Evolutionary conservation across 2,329 filamentous ascomycete genomes (phyloP), one percentile per base, ranked within the genome.

Genomic region (Calonectria montana): DNA sequence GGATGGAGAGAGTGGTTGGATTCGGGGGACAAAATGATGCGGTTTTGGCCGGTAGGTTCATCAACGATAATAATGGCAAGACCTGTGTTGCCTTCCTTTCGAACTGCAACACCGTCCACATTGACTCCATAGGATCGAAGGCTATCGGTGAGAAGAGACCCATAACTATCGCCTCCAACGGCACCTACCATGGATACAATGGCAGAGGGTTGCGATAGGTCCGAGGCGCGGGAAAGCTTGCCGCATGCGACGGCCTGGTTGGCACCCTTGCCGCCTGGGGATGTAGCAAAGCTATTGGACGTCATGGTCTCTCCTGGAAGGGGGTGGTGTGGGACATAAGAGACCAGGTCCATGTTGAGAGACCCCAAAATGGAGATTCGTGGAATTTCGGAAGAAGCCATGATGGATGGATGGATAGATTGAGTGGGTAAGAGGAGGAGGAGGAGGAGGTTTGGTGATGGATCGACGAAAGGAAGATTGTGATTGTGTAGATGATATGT

Each of bases 171-270:
- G 75, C 87, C 85, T 68, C 94, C 94, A 0, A 96, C 93, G 18
- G 92, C 91, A 61, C 94, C 94, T 23, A 94, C 84, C 93, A 96
- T 95, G 79, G 89, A 87, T 45, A 96, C 89, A 45, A 81, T 76
- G 43, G 82, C 80, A 21, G 79, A 73, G 5, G 84, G 78, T 37
- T 88, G 81, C 57, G 79, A 71, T 65, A 82, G 75, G 71, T 80
- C 71, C 37, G 81, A 77, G 31, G 87, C 80, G 59, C 93, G 90
- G 1, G 94, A 97, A 63, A 97, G 90, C 74, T 96, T 94, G 63
- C 93, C 94, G 84, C 93, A 95, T 27, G 95, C 95, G 68, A 98
- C 94, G 71, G 95, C 96, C 86, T 98, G 96, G 86, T 98, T 98
- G 72, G 96, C 95, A 75, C 96, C 96, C 86, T 99, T 99, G 69